These are phyloP conservation scores for Claviceps arundinis DNA, from an alignment of 2,329 filamentous ascomycete genomes.

Conservation along the genomic window DNA sequence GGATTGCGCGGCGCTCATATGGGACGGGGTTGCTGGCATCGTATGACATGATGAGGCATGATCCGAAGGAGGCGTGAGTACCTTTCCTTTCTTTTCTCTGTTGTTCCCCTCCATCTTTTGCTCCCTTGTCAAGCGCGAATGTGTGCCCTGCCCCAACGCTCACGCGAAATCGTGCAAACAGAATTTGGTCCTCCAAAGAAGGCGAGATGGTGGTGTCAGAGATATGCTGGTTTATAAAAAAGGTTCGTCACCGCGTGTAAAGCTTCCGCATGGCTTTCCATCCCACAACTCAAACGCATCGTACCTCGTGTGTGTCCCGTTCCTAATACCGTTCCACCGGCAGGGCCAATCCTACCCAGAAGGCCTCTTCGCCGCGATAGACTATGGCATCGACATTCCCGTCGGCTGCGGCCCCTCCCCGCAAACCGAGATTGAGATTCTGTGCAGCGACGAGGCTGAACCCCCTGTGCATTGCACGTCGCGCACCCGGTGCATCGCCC, in stretches of 20 bases:
- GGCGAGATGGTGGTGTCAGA: constrained; percentile 21
- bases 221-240: constrained; percentile 27
- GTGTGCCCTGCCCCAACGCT: neutral
- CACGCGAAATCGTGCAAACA: constrained; percentile 8
- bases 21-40: constrained; percentile 22
- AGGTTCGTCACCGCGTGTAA: constrained; percentile 12
- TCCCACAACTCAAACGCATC: too few species aligned
- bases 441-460: constrained; percentile 18
- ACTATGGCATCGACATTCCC: constrained; percentile 26
- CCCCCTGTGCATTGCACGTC: constrained; percentile 18
- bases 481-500: constrained; percentile 19
- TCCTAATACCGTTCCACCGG: neutral
- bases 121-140: neutral
- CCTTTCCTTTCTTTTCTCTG: neutral
- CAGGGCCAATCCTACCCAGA: constrained; percentile 26
- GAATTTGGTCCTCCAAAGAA: constrained; percentile 26
- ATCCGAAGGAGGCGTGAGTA: constrained; percentile 23
- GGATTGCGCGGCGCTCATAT: constrained; percentile 24
- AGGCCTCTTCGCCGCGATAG: constrained; percentile 21
- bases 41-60: constrained; percentile 23
- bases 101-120: constrained; percentile 1
- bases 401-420: constrained; percentile 20
- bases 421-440: constrained; percentile 26
- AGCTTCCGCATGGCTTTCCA: neutral
- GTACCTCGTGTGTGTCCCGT: neutral